phyloP scores from a whole-genome alignment of 257 asterid species.

The Scutellaria baicalensis region DNA sequence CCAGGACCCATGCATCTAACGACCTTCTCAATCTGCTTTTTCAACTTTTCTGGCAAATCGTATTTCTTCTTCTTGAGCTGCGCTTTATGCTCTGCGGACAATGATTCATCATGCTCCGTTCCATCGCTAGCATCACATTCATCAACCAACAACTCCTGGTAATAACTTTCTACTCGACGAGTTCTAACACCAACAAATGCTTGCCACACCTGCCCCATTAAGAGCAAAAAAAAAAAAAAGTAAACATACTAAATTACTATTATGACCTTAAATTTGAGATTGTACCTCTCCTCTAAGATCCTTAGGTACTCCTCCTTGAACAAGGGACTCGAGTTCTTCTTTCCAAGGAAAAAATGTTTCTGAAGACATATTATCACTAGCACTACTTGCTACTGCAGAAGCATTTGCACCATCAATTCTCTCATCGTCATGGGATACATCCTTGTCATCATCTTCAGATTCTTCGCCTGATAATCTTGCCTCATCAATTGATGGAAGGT shows the following conservation, averaged over 20 bases:
- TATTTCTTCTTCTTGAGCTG: slow-evolving; percentile 24
- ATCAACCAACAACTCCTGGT: slow-evolving; percentile 57
- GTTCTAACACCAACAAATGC: slow-evolving; percentile 83
- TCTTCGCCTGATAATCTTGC: slow-evolving; percentile 25
- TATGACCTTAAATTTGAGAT: slow-evolving; percentile 1
- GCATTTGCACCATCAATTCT: slow-evolving; percentile 25
- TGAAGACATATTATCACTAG: slow-evolving; percentile 18
- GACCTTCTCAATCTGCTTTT: slow-evolving; percentile 99
- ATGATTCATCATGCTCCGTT: slow-evolving; percentile 28
- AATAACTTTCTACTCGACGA: slow-evolving; percentile 71
- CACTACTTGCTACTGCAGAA: slow-evolving; percentile 28
- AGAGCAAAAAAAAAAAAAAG: slow-evolving; percentile 10
- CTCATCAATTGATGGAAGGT: slow-evolving; percentile 47
- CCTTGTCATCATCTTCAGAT: slow-evolving; percentile 28
- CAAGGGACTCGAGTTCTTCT: slow-evolving; percentile 79
- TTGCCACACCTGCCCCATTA: slow-evolving; percentile 87
- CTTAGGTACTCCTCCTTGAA: slow-evolving; percentile 88
- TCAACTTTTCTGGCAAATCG: slow-evolving; percentile 64
- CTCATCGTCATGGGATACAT: slow-evolving; percentile 28
- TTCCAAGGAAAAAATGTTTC: slow-evolving; percentile 54
- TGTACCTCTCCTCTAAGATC: slow-evolving; percentile 92
- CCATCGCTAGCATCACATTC: slow-evolving; percentile 38
- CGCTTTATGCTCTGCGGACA: slow-evolving; percentile 22
- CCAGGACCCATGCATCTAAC: slow-evolving; percentile 98
- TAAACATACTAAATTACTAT: not conserved